Evolutionary conservation across 352 stramenopile genomes (phyloP), one percentile per base, ranked within the genome.

Genomic region (Pseudoperonospora humuli): DNA sequence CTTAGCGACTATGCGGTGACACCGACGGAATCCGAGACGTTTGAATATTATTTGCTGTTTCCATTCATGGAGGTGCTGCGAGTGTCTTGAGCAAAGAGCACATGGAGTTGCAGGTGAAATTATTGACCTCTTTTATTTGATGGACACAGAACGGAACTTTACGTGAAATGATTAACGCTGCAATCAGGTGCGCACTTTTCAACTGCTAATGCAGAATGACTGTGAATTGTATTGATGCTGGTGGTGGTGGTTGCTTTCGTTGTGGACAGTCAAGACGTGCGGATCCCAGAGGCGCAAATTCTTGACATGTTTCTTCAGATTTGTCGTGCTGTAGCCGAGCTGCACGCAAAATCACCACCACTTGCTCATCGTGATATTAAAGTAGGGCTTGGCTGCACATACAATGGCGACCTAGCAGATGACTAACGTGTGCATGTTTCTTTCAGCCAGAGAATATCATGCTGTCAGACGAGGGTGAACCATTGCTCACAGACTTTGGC

Each of bases 281-380:
- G 64, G 40, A 82, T 89, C 47, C 69, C 75, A 0, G 75, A 91
- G 46, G 49, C 39, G 7, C 57, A 86, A 39, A 71, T 92, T 46
- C 58, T 94, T 18, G 66, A 86, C 31, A 70, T 93, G 10, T 95
- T 95, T 34, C 50, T 86, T 19, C 84, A 89, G 47, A 62, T 95
- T 31, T 93, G 81, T 35, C 63, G 71, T 11, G 83, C 79, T 28
- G 76, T 95, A 23, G 67, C 54, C 24, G 77, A 90, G 29, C 55
- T 95, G 40, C 83, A 95, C 57, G 47, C 65, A 0, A 75, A 77
- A 25, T 68, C 66, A 19, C 82, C 83, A 4, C 64, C 79, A 4
- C 70, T 93, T 24, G 78, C 76, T 4, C 84, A 95, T 49, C 80
- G 82, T 7, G 83, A 95, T 57, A 91, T 95, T 29, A 93, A 93